Conservation (phyloP, 2,329 filamentous ascomycete species). For the Tolypocladium nubicola region DNA sequence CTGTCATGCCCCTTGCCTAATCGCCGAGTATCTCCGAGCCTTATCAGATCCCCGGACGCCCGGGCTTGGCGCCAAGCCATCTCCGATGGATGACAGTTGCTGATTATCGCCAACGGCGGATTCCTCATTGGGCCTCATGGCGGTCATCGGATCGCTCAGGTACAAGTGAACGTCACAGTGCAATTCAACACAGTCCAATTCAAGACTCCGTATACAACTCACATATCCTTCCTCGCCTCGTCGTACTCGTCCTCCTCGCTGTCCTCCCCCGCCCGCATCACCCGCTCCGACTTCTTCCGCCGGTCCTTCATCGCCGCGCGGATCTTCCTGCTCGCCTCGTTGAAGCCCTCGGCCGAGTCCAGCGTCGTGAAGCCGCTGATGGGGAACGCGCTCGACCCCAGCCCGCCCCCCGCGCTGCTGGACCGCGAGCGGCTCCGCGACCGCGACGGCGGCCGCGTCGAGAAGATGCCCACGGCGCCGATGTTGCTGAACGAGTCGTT, state of each 20-base stretch:
- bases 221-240: constrained; percentile 29
- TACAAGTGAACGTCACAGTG: no score
- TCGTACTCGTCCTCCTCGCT: constrained; percentile 32
- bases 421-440: constrained; percentile 60
- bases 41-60: not conserved
- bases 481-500: constrained; percentile 95
- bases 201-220: constrained; percentile 2
- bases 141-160: no score
- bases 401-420: constrained; percentile 54
- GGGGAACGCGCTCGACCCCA: constrained; percentile 51
- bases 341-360: constrained; percentile 60
- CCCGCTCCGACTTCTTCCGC: constrained; percentile 41
- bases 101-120: not conserved
- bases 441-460: constrained; percentile 76
- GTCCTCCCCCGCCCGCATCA: constrained; percentile 25
- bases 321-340: constrained; percentile 77
- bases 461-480: constrained; percentile 79
- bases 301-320: constrained; percentile 67
- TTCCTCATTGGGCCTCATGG: not conserved
- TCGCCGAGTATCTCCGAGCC: constrained; percentile 10
- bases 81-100: not conserved
- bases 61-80: not conserved
- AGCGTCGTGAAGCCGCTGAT: constrained; percentile 59
- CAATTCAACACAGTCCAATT: no score
- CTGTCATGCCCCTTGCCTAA: not conserved